A percentile compares a stretch with the other conserved stretches of the same genome.
phyloP scores from a whole-genome alignment of 2,329 filamentous ascomycete genomes.

The Cadophora sp. region DNA sequence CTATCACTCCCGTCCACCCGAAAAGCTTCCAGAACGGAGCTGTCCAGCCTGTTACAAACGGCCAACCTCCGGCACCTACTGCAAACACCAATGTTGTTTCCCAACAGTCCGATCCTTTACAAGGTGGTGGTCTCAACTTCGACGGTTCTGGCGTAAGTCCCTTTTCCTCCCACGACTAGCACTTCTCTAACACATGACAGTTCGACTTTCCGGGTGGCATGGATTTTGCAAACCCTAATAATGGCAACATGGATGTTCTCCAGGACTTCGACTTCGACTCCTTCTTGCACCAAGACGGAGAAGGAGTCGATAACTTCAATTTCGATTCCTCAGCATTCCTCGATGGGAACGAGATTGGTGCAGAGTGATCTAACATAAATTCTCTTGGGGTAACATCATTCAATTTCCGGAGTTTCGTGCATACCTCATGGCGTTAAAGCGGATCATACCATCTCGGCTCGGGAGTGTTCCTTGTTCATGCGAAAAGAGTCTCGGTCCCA shows the following conservation, averaged over 20 bases:
- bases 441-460: slow-evolving; percentile 43
- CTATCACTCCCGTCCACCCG: slow-evolving; percentile 65
- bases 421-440: slow-evolving; percentile 45
- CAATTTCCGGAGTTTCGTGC: slow-evolving; percentile 45
- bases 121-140: slow-evolving; percentile 58
- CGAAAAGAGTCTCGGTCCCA: slow-evolving; percentile 42
- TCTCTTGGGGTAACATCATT: slow-evolving; percentile 33
- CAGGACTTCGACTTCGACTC: slow-evolving; percentile 74
- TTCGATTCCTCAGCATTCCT: slow-evolving; percentile 61
- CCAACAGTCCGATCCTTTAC: slow-evolving; percentile 55
- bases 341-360: slow-evolving; percentile 64
- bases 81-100: slow-evolving; percentile 51
- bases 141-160: slow-evolving; percentile 39
- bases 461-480: slow-evolving; percentile 42
- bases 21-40: slow-evolving; percentile 56
- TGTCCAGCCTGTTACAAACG: slow-evolving; percentile 50
- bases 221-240: slow-evolving; percentile 62
- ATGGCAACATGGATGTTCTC: slow-evolving; percentile 60
- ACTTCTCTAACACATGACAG: slow-evolving; percentile 38
- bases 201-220: slow-evolving; percentile 46
- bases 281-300: slow-evolving; percentile 66
- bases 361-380: slow-evolving; percentile 51
- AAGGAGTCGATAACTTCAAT: slow-evolving; percentile 56
- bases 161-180: not conserved
- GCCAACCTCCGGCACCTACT: slow-evolving; percentile 51